phyloP scores from a whole-genome alignment of 1,284 basidiomycete species.

The Kalmanozyma brasiliensis region DNA sequence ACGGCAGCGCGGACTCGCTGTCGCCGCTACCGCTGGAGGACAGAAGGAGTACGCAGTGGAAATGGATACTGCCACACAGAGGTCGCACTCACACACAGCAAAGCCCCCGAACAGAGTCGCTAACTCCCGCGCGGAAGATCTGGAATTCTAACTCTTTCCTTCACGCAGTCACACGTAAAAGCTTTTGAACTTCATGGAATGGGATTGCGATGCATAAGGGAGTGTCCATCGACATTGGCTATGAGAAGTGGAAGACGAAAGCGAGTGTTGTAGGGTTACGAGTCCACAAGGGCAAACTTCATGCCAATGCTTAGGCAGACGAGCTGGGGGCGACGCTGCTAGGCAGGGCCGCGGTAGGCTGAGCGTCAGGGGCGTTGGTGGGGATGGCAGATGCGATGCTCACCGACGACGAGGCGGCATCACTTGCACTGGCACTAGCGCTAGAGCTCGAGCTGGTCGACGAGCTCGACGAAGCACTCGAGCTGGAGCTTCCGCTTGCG shows the following conservation, averaged over 20 bases:
- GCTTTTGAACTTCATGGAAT: no score
- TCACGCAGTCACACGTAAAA: no score
- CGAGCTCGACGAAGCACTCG: constrained; percentile 1
- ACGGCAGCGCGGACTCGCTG: constrained; percentile 36
- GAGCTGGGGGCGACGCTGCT: no score
- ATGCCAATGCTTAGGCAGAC: constrained; percentile 1
- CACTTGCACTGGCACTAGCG: background rate
- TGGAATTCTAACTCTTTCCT: constrained; percentile 37
- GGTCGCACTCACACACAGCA: constrained; percentile 7
- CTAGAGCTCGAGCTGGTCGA: background rate
- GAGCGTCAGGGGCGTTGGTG: constrained; percentile 2
- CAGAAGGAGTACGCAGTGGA: constrained; percentile 25
- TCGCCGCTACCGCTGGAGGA: constrained; percentile 8
- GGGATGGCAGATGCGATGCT: background rate
- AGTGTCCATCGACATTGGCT: no score
- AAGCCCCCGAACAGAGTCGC: constrained; percentile 9
- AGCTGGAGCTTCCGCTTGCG: background rate
- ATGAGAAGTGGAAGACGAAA: no score
- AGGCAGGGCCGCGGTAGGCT: background rate
- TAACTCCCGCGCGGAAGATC: constrained; percentile 24
- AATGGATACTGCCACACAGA: constrained; percentile 16
- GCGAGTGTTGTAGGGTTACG: background rate
- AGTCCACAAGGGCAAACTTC: constrained; percentile 7
- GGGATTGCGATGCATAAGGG: no score
- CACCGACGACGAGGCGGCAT: background rate